Evolutionary conservation across 2,329 filamentous ascomycete species (phyloP), one percentile per base, ranked within the genome.

Genomic region (Aspergillus pseudoviridinutans): DNA sequence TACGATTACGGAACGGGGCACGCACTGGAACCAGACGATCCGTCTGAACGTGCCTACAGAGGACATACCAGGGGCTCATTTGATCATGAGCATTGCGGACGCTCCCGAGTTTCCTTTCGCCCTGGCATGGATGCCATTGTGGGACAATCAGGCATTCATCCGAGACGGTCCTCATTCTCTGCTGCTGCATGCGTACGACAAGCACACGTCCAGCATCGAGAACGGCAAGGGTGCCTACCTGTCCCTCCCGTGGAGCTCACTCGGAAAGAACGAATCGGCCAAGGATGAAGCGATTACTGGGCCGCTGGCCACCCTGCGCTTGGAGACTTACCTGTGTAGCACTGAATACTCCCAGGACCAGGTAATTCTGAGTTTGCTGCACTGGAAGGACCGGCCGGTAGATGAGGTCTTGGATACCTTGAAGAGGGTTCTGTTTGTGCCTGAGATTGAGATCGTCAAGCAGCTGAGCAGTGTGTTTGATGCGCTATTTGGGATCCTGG

Each of bases 361-460:
- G 56, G 85, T 89, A 17, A 84, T 99, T 10, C 78, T 97, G 20
- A 89, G 91, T 17, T 79, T 99, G 27, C 76, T 97, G 35, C 90
- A 88, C 65, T 97, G 94, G 94, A 91, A 86, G 68, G 88, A 93
- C 12, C 82, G 87, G 44, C 81, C 87, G 0, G 83, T 87, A 49
- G 86, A 87, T 28, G 86, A 92, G 38, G 80, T 97, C 1, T 81
- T 90, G 0, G 82, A 86, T 25, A 79, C 96, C 0, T 78, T 99
- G 46, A 89, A 89, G 70, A 87, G 92, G 64, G 84, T 97, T 51
- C 87, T 92, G 22, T 97, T 97, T 64, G 92, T 99, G 0, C 90
- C 94, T 0, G 94, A 99, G 71, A 96, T 97, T 56, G 95, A 99
- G 75, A 90, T 99, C 35, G 94, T 99, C 61, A 99, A 97, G 78